Base-by-base conservation (phyloP, 352 stramenopile genomes). In the Globisporangium iwayamae region DNA sequence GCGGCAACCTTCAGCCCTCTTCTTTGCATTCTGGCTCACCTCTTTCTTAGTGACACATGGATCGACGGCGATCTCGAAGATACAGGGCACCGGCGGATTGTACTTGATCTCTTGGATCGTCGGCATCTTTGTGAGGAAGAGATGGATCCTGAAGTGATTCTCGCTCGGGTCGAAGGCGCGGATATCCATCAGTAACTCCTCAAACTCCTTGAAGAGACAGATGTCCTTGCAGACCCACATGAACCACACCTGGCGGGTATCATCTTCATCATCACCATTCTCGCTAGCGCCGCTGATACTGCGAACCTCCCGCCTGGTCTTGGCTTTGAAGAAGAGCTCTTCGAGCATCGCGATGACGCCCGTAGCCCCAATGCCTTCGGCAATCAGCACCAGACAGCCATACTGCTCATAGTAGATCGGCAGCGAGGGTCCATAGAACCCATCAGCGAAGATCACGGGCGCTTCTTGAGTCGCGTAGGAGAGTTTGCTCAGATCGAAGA, bases 161-260 rank as follows among this genome's bases (percentile, higher is more conserved):
- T 77, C 71, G 7, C 48, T 46, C 2, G 71, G 71, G 48, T 77
- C 71, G 1, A 74, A 56, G 1, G 47, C 56, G 2, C 56, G 67
- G 59, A 77, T 77, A 9, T 39, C 46, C 6, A 62, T 52, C 20
- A 77, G 63, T 8, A 77, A 38, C 0, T 66, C 60, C n/a, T 77
- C 71, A 38, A 77, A 77, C 46, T 77, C 71, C 39, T 64, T 72
- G 48, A 75, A 72, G 25, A 77, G 38, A 30, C 65, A 71, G 3
- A 70, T 39, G 36, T 77, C 71, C 18, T 52, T 43, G 51, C 64
- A 66, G 0, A 67, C 63, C 71, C 71, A 77, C 3, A 74, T 30
- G 16, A 77, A 38, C 71, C 71, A 77, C 13, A 77, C 55, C 30
- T 71, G 58, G 2, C 34, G 56, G 3, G 53, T 58, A 4, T 30